phyloP scores from a whole-genome alignment of 129 eudicot genomes.

The Pseudognaphalium luteoalbum region DNA sequence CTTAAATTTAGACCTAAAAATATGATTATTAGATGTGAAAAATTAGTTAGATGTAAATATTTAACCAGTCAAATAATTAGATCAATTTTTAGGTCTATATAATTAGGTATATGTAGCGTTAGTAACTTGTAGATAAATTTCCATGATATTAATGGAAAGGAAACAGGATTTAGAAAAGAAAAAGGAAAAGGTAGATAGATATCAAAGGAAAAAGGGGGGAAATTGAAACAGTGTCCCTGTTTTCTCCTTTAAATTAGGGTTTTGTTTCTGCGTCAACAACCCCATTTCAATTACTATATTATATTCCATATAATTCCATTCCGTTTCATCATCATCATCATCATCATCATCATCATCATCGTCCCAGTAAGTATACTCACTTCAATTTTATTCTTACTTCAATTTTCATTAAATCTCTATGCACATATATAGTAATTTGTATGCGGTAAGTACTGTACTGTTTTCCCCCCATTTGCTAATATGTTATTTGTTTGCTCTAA shows the following conservation, averaged over 20 bases:
- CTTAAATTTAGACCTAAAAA: too few species aligned
- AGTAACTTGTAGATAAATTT: too few species aligned
- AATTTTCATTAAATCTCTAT: not conserved
- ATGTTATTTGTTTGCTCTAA: not conserved
- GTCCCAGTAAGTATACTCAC: slow-evolving; percentile 18
- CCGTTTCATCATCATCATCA: slow-evolving; percentile 4
- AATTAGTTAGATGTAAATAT: too few species aligned
- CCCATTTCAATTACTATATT: not conserved
- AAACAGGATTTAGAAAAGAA: not conserved
- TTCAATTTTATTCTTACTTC: not conserved
- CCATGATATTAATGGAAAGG: not conserved
- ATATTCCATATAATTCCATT: not conserved
- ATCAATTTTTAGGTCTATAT: too few species aligned
- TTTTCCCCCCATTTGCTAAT: not conserved
- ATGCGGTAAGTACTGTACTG: not conserved
- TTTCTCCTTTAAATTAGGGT: slow-evolving; percentile 30
- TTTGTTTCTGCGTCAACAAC: slow-evolving; percentile 8
- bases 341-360: slow-evolving; percentile 12
- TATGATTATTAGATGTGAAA: too few species aligned
- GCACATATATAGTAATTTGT: not conserved
- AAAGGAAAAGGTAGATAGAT: slow-evolving; percentile 6
- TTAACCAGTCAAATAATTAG: too few species aligned
- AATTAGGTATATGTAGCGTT: too few species aligned
- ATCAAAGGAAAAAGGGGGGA: slow-evolving; percentile 5
- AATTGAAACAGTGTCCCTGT: slow-evolving; percentile 21